Base-by-base conservation (phyloP, 169 alveolate species). In the Plasmodium gonderi region DNA sequence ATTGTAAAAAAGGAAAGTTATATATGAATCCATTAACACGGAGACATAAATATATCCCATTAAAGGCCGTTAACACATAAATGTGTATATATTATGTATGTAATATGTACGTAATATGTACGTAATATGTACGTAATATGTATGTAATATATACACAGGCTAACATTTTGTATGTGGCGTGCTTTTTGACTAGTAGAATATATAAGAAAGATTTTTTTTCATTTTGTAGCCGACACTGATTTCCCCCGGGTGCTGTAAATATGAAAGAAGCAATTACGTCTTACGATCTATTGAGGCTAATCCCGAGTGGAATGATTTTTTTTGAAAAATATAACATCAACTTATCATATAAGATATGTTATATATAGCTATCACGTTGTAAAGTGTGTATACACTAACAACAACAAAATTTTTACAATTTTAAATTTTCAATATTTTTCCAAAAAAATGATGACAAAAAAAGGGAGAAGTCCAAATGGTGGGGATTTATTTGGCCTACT, bases 201-300 rank as follows among this genome's bases (percentile, higher is more conserved):
- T 11, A 68, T 68, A 31, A 68, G 79, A 20, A 36, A 31, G 20
- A 1, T 11, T 29, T 31, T 68, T 60, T 68, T 29, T 68, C n/a
- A 40, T 31, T n/a, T 12, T 80, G 90, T 64, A 80, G 42, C 17
- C 79, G 69, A 80, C 79, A 54, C 47, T 64, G 20, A 36, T 33
- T 60, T 49, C 44, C 91, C 47, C 91, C 11, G 45, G 74, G 81
- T 81, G 91, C 81, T 68, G 91, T 81, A 81, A 81, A 26, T 31
- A 81, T 64, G 81, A 80, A 65, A 64, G 79, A 26, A 80, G n/a
- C n/a, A 80, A 31, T 79, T 80, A 8, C 5, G 79, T 80, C 42
- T 80, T 64, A 33, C 79, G 20, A 51, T 80, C 92, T 85, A 54
- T 85, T 85, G 79, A 79, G 90, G 90, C 90, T 79, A 5, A 79